Evolutionary conservation across 2,329 filamentous ascomycete genomes (phyloP), one percentile per base, ranked within the genome.

Genomic region (Chaetomiaceae sp.): DNA sequence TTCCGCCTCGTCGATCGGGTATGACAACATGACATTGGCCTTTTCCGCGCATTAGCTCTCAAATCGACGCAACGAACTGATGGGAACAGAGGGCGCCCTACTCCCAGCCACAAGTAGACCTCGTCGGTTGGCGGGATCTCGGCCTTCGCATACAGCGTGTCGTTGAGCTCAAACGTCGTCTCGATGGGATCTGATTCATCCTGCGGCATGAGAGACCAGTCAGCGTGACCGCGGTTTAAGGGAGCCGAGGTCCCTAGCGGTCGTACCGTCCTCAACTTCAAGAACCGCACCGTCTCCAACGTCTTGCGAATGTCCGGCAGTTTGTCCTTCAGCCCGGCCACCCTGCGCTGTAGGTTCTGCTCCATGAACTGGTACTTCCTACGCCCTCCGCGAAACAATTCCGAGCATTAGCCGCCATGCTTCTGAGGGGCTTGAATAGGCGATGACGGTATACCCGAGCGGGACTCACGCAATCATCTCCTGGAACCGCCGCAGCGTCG

Each of bases 321-420:
- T 73, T 97, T 98, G 62, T 96, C 90, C 61, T 84, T 86, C 46
- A 98, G 72, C 2, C 90, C 89, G 4, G 77, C 74, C 43, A 86
- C 84, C 38, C 93, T 80, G 53, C 88, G 79, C 66, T 95, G 85
- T 49, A 93, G 86, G 67, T 95, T 97, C 64, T 85, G 75, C 70
- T 97, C 89, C 93, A 98, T 98, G 71, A 97, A 98, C 67, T 97
- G 93, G 72, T 98, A 98, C 76, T 98, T 98, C 58, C 89, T 95
- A 37, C 8, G 26, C 26, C 9, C 12, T 24, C 41, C n/a, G n/a
- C n/a, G n/a, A n/a, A 15, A 37, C 9, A 20, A 17, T 40, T n/a
- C 35, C 30, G 15, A 41, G 26, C 17, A 41, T 53, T 39, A 55
- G 51, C 26, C 30, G 19, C 29, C 29, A 32, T 32, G 9, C 14